A percentile compares a stretch with the other conserved stretches of the same genome.
Evolutionary conservation across 2,329 filamentous ascomycete genomes (phyloP).

Genomic region (Sporothrix inflata): DNA sequence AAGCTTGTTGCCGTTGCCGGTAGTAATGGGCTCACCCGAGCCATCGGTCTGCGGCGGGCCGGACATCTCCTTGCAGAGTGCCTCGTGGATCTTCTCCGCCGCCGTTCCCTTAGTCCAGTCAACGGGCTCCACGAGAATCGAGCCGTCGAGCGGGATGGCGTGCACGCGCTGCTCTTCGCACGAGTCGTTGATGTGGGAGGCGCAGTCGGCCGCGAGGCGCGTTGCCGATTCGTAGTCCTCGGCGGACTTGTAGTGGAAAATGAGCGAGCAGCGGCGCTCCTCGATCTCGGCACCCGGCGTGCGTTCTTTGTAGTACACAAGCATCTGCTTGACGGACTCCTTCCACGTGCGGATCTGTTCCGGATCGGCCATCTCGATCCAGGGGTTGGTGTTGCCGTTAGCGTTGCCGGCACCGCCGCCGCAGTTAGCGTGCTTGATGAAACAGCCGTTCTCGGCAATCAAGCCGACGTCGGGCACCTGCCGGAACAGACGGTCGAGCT

Average conservation of each 20-base stretch:
- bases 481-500: slow-evolving; percentile 84
- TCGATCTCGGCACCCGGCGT: slow-evolving; percentile 87
- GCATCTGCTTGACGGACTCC: slow-evolving; percentile 75
- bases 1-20: slow-evolving; percentile 44
- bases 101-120: slow-evolving; percentile 89
- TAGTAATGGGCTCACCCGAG: slow-evolving; percentile 38
- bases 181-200: slow-evolving; percentile 92
- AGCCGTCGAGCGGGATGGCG: slow-evolving; percentile 78
- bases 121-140: slow-evolving; percentile 80
- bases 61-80: slow-evolving; percentile 50
- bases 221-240: slow-evolving; percentile 75
- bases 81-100: slow-evolving; percentile 71
- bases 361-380: slow-evolving; percentile 77
- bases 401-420: slow-evolving; percentile 47
- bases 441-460: slow-evolving; percentile 94
- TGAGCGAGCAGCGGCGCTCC: slow-evolving; percentile 85
- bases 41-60: slow-evolving; percentile 33
- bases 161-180: slow-evolving; percentile 83
- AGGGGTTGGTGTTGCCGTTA: slow-evolving; percentile 53
- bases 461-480: slow-evolving; percentile 82
- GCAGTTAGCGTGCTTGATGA: slow-evolving; percentile 65
- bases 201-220: slow-evolving; percentile 84
- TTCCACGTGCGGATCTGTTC: slow-evolving; percentile 78
- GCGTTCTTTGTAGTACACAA: slow-evolving; percentile 87
- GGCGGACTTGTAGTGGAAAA: slow-evolving; percentile 86